A percentile compares a stretch with the other conserved stretches of the same genome.
Evolutionary conservation across 768 basidiomycete species (phyloP).

Genomic region (Termitomyces sp.): DNA sequence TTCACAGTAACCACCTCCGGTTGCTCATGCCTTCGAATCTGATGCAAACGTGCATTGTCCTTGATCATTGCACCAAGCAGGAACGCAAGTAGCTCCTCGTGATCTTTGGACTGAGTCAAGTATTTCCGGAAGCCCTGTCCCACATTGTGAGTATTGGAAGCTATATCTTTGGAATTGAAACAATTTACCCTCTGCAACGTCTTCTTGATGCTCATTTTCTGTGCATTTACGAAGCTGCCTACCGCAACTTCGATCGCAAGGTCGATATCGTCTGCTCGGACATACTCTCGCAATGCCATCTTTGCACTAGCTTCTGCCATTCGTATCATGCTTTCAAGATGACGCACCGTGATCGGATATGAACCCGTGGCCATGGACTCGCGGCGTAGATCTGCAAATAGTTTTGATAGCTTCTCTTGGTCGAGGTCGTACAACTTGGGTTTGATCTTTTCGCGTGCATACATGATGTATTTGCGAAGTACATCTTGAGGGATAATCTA

Average conservation of each 20-base stretch:
- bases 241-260: slow-evolving; percentile 95
- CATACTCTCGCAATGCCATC: slow-evolving; percentile 96
- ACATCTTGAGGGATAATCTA: slow-evolving; percentile 97
- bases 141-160: neutral
- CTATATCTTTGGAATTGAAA: neutral
- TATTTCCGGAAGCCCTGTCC: slow-evolving; percentile 93
- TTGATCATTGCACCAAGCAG: slow-evolving; percentile 91
- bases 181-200: slow-evolving; percentile 84
- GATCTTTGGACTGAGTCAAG: slow-evolving; percentile 90
- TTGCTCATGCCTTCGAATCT: slow-evolving; percentile 72
- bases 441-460: slow-evolving; percentile 87
- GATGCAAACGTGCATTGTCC: slow-evolving; percentile 83
- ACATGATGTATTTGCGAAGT: slow-evolving; percentile 98
- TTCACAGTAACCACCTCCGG: slow-evolving; percentile 77
- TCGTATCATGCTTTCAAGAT: slow-evolving; percentile 98
- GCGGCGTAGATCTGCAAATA: slow-evolving; percentile 93
- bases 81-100: slow-evolving; percentile 94
- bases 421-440: slow-evolving; percentile 96
- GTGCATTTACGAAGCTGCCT: slow-evolving; percentile 91
- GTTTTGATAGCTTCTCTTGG: slow-evolving; percentile 89
- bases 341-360: slow-evolving; percentile 96
- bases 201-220: slow-evolving; percentile 99
- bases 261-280: slow-evolving; percentile 94
- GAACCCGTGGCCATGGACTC: slow-evolving; percentile 98
- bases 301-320: slow-evolving; percentile 99